Percentiles rank a stretch among this genome's conserved stretches.
Conservation (phyloP, 2,329 filamentous ascomycete genomes). For the Fusarium tanahbumbuense region DNA sequence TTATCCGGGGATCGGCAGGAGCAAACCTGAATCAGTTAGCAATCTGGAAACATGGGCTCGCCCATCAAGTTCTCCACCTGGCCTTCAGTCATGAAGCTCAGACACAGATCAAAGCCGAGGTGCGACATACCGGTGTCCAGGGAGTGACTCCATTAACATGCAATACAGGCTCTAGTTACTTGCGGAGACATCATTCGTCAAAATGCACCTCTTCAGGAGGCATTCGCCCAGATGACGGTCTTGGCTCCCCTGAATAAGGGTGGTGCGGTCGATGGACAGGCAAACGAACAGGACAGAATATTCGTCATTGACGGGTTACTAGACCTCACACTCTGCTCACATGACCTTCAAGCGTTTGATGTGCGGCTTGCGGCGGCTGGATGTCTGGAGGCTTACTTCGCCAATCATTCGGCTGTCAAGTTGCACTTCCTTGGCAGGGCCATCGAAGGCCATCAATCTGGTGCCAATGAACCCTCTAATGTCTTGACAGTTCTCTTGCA, state of each 20-base stretch:
- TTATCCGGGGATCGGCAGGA: constrained; percentile 81
- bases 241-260: constrained; percentile 63
- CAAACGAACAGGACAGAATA: constrained; percentile 69
- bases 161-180: constrained; percentile 76
- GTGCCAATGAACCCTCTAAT: constrained; percentile 86
- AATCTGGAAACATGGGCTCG: constrained; percentile 85
- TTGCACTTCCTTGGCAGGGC: constrained; percentile 88
- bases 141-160: constrained; percentile 26
- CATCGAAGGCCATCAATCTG: constrained; percentile 85
- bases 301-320: constrained; percentile 96
- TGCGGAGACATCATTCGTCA: constrained; percentile 90
- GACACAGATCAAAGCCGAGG: constrained; percentile 83
- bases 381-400: constrained; percentile 93
- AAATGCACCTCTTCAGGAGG: constrained; percentile 84
- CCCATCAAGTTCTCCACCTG: constrained; percentile 82
- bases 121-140: constrained; percentile 49
- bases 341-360: constrained; percentile 76
- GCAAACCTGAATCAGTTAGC: constrained; percentile 86
- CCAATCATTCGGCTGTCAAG: constrained; percentile 81
- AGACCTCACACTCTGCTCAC: constrained; percentile 79
- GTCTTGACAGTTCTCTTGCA: constrained; percentile 85
- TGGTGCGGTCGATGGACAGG: constrained; percentile 53
- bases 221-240: constrained; percentile 88
- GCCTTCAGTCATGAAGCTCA: constrained; percentile 81
- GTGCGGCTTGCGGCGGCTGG: constrained; percentile 86